Evolutionary conservation across 768 basidiomycete species (phyloP).

Genomic region (Phylloporus arenicola): DNA sequence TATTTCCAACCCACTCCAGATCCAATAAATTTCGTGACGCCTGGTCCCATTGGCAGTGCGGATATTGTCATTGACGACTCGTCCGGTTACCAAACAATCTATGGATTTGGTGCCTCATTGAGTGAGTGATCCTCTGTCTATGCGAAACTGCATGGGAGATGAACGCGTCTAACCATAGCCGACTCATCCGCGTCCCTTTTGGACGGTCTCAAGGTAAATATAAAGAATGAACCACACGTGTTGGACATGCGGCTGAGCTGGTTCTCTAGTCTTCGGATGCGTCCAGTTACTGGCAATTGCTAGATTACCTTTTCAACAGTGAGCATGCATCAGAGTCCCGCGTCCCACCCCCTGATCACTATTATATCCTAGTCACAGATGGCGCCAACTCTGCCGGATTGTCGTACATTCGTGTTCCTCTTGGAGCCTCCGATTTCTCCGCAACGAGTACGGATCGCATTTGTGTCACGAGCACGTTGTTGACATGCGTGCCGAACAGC

Average conservation of each 20-base stretch:
- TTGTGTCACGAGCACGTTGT: not conserved
- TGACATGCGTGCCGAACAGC: slow-evolving; percentile 29
- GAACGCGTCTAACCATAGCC: slow-evolving; percentile 35
- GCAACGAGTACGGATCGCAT: slow-evolving; percentile 36
- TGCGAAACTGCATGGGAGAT: not conserved
- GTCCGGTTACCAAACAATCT: slow-evolving; percentile 53
- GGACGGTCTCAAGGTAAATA: slow-evolving; percentile 57
- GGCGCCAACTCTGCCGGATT: slow-evolving; percentile 60
- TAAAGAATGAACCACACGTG: not conserved
- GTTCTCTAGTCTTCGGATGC: slow-evolving; percentile 42
- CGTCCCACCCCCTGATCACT: not conserved
- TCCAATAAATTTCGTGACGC: slow-evolving; percentile 32
- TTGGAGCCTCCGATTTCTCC: slow-evolving; percentile 75
- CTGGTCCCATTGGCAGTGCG: slow-evolving; percentile 51
- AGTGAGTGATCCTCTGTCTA: slow-evolving; percentile 37
- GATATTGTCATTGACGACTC: slow-evolving; percentile 59
- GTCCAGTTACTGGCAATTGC: slow-evolving; percentile 51
- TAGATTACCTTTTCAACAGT: slow-evolving; percentile 54
- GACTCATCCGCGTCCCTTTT: slow-evolving; percentile 64
- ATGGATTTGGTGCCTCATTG: slow-evolving; percentile 61
- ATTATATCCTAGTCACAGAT: slow-evolving; percentile 50
- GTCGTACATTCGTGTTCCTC: slow-evolving; percentile 61
- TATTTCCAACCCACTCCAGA: slow-evolving; percentile 27
- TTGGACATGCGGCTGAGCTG: not conserved
- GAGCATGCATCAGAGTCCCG: not conserved